Evolutionary conservation across 2,329 filamentous ascomycete genomes (phyloP), one percentile per base, ranked within the genome.

Genomic region (Apiospora malaysiana): DNA sequence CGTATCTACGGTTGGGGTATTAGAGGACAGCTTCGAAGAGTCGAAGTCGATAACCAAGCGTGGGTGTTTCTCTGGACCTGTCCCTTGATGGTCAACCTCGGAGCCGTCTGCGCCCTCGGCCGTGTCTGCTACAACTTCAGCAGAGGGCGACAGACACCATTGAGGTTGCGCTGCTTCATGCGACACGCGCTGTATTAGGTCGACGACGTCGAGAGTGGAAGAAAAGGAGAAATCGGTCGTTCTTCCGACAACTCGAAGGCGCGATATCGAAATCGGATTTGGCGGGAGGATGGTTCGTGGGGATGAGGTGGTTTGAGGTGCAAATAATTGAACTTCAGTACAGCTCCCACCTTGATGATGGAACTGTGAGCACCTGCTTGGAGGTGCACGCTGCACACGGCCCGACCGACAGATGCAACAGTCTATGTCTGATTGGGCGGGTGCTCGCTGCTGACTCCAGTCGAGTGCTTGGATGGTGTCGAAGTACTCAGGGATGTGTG

Each of bases 91-190:
- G 32, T 68, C 43, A 47, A 37, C 66, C 68, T 40, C 69, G 32
- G 68, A 69, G 69, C 69, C 69, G 69, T 72, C 71, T 72, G 71
- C 70, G 71, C 71, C 71, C 71, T 76, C 75, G 76, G 76, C 76
- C 73, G 77, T 73, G 74, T 76, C 72, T 72, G 71, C 66, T 74
- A 77, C 77, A 79, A 78, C 78, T 78, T 76, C 75, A 76, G 72
- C 74, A 76, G 72, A 71, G 70, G 72, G 73, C 73, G 73, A 77
- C 72, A 73, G 71, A 73, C 72, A 72, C 73, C 75, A 77, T 76
- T 14, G 66, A 32, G 43, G 66, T n/a, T 46, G 43, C 25, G 43
- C 66, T 45, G 66, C 66, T 68, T 68, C 66, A 68, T 68, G 66
- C 66, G 66, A 68, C 66, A 47, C 66, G 66, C 43, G 66, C 43